phyloP scores from a whole-genome alignment of 345 rosid genomes.

The Garcia nutans region DNA sequence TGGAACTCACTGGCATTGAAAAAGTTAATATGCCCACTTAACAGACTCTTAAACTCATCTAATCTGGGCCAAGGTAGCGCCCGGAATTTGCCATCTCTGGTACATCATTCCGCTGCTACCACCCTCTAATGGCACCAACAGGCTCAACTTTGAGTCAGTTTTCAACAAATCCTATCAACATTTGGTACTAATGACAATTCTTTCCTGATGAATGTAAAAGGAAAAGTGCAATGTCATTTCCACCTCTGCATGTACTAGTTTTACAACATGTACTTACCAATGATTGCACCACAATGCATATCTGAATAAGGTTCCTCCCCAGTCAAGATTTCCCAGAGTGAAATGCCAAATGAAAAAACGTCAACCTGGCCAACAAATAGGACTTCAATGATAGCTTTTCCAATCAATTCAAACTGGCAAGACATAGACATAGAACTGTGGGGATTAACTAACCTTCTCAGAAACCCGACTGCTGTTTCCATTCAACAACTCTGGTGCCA shows the following conservation, averaged over 20 bases:
- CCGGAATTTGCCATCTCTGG: too few species aligned
- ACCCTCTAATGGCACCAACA: too few species aligned
- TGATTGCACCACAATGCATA: conserved; percentile 78
- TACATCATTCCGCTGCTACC: too few species aligned
- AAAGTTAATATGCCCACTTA: too few species aligned
- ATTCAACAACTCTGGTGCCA: conserved; percentile 69
- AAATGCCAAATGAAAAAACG: conserved; percentile 73
- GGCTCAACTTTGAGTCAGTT: too few species aligned
- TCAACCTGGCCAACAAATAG: conserved; percentile 41
- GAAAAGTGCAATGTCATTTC: background rate
- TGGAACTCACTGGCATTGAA: too few species aligned
- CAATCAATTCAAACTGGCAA: background rate
- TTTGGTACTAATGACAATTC: background rate
- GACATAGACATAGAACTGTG: conserved; percentile 4
- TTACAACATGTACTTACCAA: conserved; percentile 39
- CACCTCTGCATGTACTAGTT: conserved; percentile 3
- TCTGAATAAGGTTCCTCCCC: conserved; percentile 74
- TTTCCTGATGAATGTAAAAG: background rate
- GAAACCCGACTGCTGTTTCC: conserved; percentile 68
- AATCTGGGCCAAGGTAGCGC: too few species aligned
- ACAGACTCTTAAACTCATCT: too few species aligned
- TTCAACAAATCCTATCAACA: too few species aligned
- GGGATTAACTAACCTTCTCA: conserved; percentile 45
- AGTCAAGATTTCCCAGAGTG: conserved; percentile 72
- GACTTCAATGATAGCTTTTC: conserved; percentile 5